Conservation (phyloP, 768 basidiomycete genomes). For the Fomitopsis pulvina region DNA sequence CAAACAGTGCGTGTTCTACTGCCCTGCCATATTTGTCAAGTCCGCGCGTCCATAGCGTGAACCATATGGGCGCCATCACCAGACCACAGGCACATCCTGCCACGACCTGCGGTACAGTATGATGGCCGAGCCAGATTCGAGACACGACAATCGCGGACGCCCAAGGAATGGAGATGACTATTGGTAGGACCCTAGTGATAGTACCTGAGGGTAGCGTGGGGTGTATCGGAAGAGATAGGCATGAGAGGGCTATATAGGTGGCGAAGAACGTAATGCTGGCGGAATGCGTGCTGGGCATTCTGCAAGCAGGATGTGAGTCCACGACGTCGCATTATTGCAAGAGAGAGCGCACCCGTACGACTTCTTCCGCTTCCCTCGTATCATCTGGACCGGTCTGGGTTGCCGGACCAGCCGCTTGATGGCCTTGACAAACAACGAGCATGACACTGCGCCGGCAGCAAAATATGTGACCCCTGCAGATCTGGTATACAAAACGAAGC, state of each 20-base stretch:
- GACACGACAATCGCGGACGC: conserved; percentile 51
- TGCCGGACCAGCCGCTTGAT: conserved; percentile 59
- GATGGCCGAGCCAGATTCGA: conserved; percentile 70
- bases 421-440: conserved; percentile 51
- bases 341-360: conserved; percentile 57
- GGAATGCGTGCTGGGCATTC: conserved; percentile 84
- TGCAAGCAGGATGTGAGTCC: conserved; percentile 19
- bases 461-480: conserved; percentile 62
- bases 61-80: conserved; percentile 48
- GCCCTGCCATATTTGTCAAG: conserved; percentile 22
- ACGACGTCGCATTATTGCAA: not conserved
- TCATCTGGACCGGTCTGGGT: conserved; percentile 44
- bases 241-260: conserved; percentile 52
- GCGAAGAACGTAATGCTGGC: conserved; percentile 61
- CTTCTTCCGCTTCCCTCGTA: conserved; percentile 35
- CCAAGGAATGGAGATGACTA: conserved; percentile 47
- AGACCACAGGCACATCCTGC: conserved; percentile 54
- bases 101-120: conserved; percentile 62
- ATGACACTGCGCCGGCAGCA: conserved; percentile 46
- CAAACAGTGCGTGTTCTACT: conserved; percentile 9
- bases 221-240: conserved; percentile 53
- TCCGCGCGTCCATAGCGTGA: conserved; percentile 46
- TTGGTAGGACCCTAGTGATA: conserved; percentile 35
- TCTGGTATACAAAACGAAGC: conserved; percentile 48
- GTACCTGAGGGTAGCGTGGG: conserved; percentile 36